Evolutionary conservation across 805 yeast genomes (phyloP).

Genomic region (Starmerella etchellsii): DNA sequence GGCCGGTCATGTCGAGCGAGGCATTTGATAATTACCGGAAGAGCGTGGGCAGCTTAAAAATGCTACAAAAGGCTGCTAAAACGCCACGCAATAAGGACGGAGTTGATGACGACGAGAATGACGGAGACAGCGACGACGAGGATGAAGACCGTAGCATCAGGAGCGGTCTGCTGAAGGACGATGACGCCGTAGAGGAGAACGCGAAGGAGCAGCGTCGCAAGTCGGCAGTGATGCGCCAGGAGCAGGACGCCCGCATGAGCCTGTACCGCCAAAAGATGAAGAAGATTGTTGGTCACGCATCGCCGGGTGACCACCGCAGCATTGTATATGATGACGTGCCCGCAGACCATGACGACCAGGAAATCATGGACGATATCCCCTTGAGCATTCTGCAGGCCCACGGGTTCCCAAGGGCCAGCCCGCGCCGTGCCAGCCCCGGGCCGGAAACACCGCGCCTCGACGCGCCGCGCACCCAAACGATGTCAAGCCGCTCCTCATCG

Average conservation of each 20-base stretch:
- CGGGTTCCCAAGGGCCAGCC: slow-evolving; percentile 25
- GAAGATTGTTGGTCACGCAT: slow-evolving; percentile 25
- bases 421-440: not conserved
- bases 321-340: not conserved
- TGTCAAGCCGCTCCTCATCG: not conserved
- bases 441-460: not conserved
- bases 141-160: slow-evolving; percentile 25
- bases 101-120: not conserved
- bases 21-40: slow-evolving; percentile 22
- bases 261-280: slow-evolving; percentile 33
- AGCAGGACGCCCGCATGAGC: slow-evolving; percentile 31
- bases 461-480: not conserved
- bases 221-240: slow-evolving; percentile 22
- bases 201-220: slow-evolving; percentile 17
- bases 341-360: slow-evolving; percentile 24
- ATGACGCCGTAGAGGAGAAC: slow-evolving; percentile 28
- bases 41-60: slow-evolving; percentile 3
- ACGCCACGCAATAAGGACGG: not conserved
- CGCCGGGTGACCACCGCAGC: slow-evolving; percentile 1
- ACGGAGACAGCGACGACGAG: slow-evolving; percentile 14
- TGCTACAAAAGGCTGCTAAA: not conserved
- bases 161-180: slow-evolving; percentile 24
- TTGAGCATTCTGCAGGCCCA: slow-evolving; percentile 31
- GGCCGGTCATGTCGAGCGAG: slow-evolving; percentile 20
- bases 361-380: slow-evolving; percentile 31